A percentile compares a stretch with the other conserved stretches of the same genome.
These are phyloP conservation scores for Botrytis cinerea DNA, from an alignment of 2,329 filamentous ascomycete species.

Conservation along the genomic window DNA sequence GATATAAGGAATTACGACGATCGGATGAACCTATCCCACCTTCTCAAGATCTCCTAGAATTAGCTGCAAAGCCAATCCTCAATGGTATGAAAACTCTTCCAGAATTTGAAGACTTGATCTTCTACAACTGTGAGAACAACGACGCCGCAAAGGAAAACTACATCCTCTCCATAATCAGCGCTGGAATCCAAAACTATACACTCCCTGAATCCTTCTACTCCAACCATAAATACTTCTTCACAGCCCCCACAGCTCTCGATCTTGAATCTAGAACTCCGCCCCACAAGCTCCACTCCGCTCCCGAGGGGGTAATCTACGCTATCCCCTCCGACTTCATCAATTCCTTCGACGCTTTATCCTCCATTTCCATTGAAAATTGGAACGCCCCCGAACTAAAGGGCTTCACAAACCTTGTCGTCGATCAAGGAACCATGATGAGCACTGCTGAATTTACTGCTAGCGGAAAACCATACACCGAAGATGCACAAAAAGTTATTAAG, in stretches of 20 bases:
- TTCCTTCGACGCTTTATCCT: conserved; percentile 27
- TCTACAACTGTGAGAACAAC: conserved; percentile 37
- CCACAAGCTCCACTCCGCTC: conserved; percentile 31
- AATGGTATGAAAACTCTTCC: conserved; percentile 27
- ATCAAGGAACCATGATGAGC: conserved; percentile 20
- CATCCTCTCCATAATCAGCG: conserved; percentile 50
- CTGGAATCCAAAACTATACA: conserved; percentile 59
- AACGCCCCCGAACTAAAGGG: conserved; percentile 23
- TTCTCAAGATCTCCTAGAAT: conserved; percentile 34
- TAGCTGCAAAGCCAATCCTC: conserved; percentile 38
- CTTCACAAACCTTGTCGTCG: conserved; percentile 11
- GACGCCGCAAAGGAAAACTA: conserved; percentile 47
- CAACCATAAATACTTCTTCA: conserved; percentile 61
- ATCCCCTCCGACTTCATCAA: conserved; percentile 14
- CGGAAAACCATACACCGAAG: not conserved
- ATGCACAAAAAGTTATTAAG: conserved; percentile 9
- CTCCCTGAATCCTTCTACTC: conserved; percentile 56
- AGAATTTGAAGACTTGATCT: conserved; percentile 10
- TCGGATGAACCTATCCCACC: conserved; percentile 26
- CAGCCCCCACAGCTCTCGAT: conserved; percentile 36
- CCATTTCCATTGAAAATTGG: conserved; percentile 30
- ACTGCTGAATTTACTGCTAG: conserved; percentile 8
- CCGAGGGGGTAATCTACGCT: conserved; percentile 11
- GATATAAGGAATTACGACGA: conserved; percentile 33
- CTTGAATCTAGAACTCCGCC: conserved; percentile 28